Evolutionary conservation across 768 basidiomycete genomes (phyloP).

Genomic region (Tephrocybe sp.): DNA sequence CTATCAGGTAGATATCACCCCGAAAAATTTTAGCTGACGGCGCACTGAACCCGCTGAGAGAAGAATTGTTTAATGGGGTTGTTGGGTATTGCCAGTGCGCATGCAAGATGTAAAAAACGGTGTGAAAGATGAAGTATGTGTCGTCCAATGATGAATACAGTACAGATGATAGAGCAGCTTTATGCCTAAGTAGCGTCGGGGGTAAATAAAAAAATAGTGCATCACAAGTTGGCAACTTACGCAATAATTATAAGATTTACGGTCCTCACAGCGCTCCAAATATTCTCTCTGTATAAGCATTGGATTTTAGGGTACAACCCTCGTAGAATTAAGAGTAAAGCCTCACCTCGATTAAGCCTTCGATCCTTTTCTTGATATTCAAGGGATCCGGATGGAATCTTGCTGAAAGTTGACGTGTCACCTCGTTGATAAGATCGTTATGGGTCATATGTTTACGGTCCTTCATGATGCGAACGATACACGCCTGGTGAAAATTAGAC

Average conservation of each 20-base stretch:
- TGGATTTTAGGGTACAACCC: not conserved
- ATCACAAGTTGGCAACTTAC: constrained; percentile 23
- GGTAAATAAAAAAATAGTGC: not conserved
- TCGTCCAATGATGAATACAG: constrained; percentile 2
- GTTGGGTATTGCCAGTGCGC: not conserved
- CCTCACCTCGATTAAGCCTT: constrained; percentile 87
- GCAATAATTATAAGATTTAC: constrained; percentile 85
- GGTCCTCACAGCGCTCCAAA: constrained; percentile 83
- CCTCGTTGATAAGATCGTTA: constrained; percentile 87
- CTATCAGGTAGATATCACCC: too few relatives aligned
- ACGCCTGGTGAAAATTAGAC: constrained; percentile 59
- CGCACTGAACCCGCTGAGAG: too few relatives aligned
- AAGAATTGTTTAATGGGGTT: not conserved
- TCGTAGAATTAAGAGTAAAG: not conserved
- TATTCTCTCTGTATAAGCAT: constrained; percentile 73
- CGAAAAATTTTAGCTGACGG: too few relatives aligned
- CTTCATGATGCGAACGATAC: constrained; percentile 98
- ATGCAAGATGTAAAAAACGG: not conserved
- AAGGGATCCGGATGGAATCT: constrained; percentile 87
- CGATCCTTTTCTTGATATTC: constrained; percentile 91
- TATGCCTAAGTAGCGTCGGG: constrained; percentile 16
- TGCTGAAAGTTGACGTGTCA: constrained; percentile 77
- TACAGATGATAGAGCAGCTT: constrained; percentile 12
- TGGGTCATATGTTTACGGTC: constrained; percentile 87
- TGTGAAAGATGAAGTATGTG: constrained; percentile 11